Evolutionary conservation across 352 stramenopile species (phyloP).

Genomic region (Phytophthora fragariaefolia): DNA sequence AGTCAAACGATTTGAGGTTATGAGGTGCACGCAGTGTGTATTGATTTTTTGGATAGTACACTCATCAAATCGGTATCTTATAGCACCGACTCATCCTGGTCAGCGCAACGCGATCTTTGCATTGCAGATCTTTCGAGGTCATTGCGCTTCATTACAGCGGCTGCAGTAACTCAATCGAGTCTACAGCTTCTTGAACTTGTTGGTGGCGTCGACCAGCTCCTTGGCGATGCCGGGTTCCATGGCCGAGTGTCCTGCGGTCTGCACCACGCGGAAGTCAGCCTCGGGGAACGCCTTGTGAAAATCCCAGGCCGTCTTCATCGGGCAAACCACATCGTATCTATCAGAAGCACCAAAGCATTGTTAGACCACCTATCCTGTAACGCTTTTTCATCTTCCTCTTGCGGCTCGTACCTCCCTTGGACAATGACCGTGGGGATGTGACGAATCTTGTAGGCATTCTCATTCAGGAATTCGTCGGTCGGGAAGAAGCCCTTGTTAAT

Average conservation of each 20-base stretch:
- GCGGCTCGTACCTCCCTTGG: slow-evolving; percentile 70
- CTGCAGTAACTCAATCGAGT: background rate
- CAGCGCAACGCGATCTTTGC: slow-evolving; percentile 1
- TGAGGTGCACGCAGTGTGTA: background rate
- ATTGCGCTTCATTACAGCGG: background rate
- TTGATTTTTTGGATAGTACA: slow-evolving; percentile 2
- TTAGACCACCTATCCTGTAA: background rate
- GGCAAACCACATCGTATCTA: slow-evolving; percentile 91
- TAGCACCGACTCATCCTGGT: background rate
- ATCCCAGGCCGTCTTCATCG: slow-evolving; percentile 88
- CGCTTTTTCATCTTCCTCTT: background rate
- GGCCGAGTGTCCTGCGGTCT: slow-evolving; percentile 79
- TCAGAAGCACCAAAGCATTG: background rate
- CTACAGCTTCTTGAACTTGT: slow-evolving; percentile 64
- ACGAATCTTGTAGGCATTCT: slow-evolving; percentile 91
- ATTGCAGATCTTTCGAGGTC: background rate
- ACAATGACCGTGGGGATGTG: slow-evolving; percentile 94
- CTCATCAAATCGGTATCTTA: slow-evolving; percentile 10
- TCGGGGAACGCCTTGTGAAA: slow-evolving; percentile 84
- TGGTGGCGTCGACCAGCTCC: slow-evolving; percentile 76
- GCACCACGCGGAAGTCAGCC: slow-evolving; percentile 73
- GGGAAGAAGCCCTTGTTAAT: slow-evolving; percentile 92
- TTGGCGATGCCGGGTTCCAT: slow-evolving; percentile 79
- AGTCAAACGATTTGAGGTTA: background rate
- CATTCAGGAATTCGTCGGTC: slow-evolving; percentile 85